Percentiles rank a stretch among this genome's conserved stretches.
Conservation (phyloP, 1,139 yeast genomes). For the Diutina pseudorugosa region DNA sequence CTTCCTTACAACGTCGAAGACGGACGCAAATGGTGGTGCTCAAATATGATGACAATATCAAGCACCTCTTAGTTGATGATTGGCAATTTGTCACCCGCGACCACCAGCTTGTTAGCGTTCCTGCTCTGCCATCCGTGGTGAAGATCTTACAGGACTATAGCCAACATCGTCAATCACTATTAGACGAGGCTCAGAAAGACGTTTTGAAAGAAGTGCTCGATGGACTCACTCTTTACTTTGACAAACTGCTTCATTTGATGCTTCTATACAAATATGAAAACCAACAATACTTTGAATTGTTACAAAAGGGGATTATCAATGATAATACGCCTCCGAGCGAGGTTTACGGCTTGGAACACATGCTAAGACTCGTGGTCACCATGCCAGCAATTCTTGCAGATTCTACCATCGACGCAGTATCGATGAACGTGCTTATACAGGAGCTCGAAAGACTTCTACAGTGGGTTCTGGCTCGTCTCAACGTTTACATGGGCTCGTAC, state of each 20-base stretch:
- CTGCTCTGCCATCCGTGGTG: slow-evolving; percentile 39
- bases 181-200: slow-evolving; percentile 20
- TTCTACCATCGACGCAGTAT: slow-evolving; percentile 70
- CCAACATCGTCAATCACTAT: slow-evolving; percentile 8
- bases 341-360: slow-evolving; percentile 70
- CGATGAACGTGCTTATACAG: slow-evolving; percentile 36
- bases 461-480: slow-evolving; percentile 36
- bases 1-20: neutral
- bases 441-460: slow-evolving; percentile 42
- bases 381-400: slow-evolving; percentile 73
- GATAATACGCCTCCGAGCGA: neutral
- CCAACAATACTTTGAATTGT: slow-evolving; percentile 57
- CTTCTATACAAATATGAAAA: slow-evolving; percentile 78
- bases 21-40: neutral
- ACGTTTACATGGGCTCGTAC: slow-evolving; percentile 32
- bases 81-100: slow-evolving; percentile 88
- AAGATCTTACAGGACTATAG: slow-evolving; percentile 40
- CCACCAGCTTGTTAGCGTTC: slow-evolving; percentile 53
- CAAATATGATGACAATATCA: slow-evolving; percentile 12
- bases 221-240: slow-evolving; percentile 71
- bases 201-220: slow-evolving; percentile 53
- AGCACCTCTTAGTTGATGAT: slow-evolving; percentile 71
- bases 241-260: slow-evolving; percentile 58
- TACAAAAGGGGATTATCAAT: slow-evolving; percentile 19
- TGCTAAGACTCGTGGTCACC: slow-evolving; percentile 59